phyloP scores from a whole-genome alignment of 257 asterid species.

The Fraxinus americana region DNA sequence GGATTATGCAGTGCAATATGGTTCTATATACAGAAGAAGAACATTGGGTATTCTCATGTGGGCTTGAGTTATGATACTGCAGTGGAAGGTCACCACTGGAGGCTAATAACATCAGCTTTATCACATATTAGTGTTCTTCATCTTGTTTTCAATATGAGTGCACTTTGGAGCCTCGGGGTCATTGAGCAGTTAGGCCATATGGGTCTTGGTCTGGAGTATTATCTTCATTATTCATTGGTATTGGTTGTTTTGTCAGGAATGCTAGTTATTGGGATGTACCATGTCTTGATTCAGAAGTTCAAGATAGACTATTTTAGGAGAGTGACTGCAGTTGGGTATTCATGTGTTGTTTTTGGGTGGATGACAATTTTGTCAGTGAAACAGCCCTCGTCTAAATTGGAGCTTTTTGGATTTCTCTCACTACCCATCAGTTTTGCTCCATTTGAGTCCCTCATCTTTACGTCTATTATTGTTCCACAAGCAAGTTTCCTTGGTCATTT shows the following conservation, averaged over 20 bases:
- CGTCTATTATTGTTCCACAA: conserved; percentile 94
- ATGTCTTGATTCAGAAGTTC: conserved; percentile 72
- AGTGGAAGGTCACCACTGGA: conserved; percentile 86
- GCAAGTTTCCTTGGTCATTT: conserved; percentile 95
- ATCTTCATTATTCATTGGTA: conserved; percentile 77
- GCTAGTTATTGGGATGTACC: conserved; percentile 78
- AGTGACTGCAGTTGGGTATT: conserved; percentile 96
- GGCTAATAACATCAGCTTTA: conserved; percentile 86
- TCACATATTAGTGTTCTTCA: conserved; percentile 92
- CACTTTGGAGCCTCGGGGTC: conserved; percentile 94
- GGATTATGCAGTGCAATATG: conserved; percentile 78
- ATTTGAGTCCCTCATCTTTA: conserved; percentile 85
- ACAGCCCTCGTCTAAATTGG: conserved; percentile 86
- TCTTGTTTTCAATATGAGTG: conserved; percentile 91
- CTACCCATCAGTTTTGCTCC: conserved; percentile 97
- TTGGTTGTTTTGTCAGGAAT: conserved; percentile 81
- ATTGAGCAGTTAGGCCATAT: conserved; percentile 64
- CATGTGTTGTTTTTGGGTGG: conserved; percentile 99
- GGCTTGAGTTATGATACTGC: conserved; percentile 92
- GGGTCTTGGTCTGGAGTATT: conserved; percentile 82
- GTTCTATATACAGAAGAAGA: conserved; percentile 85
- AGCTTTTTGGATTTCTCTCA: conserved; percentile 90
- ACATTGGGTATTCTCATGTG: conserved; percentile 82
- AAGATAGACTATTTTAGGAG: conserved; percentile 80
- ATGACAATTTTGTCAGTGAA: conserved; percentile 88